Percentiles rank a stretch among this genome's conserved stretches.
phyloP scores from a whole-genome alignment of 23 red algal genomes.

The Gracilariopsis chorda region DNA sequence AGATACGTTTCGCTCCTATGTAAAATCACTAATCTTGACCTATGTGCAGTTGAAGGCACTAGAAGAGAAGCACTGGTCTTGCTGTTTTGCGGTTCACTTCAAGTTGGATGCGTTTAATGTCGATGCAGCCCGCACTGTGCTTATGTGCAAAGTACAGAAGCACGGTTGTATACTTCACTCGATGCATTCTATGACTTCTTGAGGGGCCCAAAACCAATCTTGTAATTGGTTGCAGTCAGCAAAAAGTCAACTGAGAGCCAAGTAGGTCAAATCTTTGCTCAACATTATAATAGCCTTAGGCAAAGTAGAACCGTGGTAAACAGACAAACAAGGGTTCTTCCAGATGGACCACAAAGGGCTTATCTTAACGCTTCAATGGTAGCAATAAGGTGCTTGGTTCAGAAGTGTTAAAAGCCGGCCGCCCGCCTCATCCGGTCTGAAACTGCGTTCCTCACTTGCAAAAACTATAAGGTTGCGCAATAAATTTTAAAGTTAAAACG shows the following conservation, averaged over 20 bases:
- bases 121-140: too few relatives aligned
- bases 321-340: background rate
- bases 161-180: background rate
- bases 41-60: too few relatives aligned
- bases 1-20: too few relatives aligned
- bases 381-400: background rate
- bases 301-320: background rate
- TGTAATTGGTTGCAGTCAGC: background rate
- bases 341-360: background rate
- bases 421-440: too few relatives aligned
- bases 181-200: background rate
- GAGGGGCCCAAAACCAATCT: background rate
- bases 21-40: too few relatives aligned
- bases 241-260: background rate
- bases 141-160: background rate
- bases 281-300: background rate
- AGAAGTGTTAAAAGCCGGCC: too few relatives aligned
- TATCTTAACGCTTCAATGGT: background rate
- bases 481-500: too few relatives aligned
- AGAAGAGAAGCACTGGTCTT: too few relatives aligned
- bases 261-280: background rate
- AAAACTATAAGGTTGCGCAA: too few relatives aligned
- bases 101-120: too few relatives aligned
- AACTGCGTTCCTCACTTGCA: too few relatives aligned
- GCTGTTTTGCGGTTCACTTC: too few relatives aligned